Evolutionary conservation across 2,329 filamentous ascomycete genomes (phyloP), one percentile per base, ranked within the genome.

Genomic region (Ilyonectria robusta): DNA sequence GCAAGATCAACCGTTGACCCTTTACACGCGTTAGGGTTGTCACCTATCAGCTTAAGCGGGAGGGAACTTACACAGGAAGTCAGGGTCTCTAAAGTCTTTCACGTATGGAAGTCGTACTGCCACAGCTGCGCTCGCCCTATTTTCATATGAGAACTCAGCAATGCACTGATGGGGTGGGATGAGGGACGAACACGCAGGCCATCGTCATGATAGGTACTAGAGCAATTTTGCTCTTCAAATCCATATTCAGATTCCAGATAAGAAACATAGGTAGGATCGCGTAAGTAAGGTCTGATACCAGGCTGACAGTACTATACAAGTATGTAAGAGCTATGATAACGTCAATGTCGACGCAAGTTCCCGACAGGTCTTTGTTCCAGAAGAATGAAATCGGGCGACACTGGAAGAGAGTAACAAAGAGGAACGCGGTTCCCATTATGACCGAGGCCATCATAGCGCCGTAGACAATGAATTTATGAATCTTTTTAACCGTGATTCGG

Each of bases 211-310:
- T 82, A 6, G 82, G 81, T 10, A 84, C 84, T 23, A 90, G 79
- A 2, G 87, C 82, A 7, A 83, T 35, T 72, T 89, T 91, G 2
- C 84, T 85, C 62, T 80, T 82, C 8, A 68, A 71, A 51, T 84
- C 84, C 84, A 91, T 89, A 62, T 89, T 84, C 31, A 90, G 75
- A 29, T 84, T 82, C 80, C 82, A 86, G 1, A 91, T 82, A 4
- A 91, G 79, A 66, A 86, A 85, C 9, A 86, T 82, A 0, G 87
- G 87, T 4, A 89, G 75, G 11, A 88, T 74, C 6, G 85, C 86
- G 59, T 87, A 82, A 0, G 83, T 84, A 57, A 88, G 83, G 73
- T 89, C 87, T 47, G 82, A 85, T 31, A 84, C 74, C 40, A 86
- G 84, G 44, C 83, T 85, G 26, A 83, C 80, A 2, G 79, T 82